phyloP scores from a whole-genome alignment of 305 asterid genomes.

The Solanum hybrid region DNA sequence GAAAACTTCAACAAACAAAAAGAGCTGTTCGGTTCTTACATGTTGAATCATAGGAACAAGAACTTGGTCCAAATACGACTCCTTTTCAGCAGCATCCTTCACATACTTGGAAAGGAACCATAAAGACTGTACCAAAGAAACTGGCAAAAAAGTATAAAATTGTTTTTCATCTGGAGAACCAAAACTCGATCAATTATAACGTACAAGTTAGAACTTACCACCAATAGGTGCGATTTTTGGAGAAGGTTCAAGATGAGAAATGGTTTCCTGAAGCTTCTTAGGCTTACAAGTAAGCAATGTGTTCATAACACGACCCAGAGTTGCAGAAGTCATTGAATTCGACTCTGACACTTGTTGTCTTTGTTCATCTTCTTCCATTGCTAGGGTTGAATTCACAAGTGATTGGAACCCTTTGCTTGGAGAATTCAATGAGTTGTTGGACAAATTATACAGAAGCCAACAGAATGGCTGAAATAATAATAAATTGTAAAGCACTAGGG shows the following conservation, averaged over 20 bases:
- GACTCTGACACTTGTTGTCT: constrained; percentile 8
- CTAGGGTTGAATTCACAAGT: not conserved
- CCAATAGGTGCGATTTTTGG: constrained; percentile 37
- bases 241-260: constrained; percentile 48
- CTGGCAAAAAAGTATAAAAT: constrained; percentile 12
- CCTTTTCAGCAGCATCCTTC: constrained; percentile 46
- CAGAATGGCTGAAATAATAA: not conserved
- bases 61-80: constrained; percentile 59
- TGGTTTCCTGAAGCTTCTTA: constrained; percentile 59
- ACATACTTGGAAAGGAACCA: constrained; percentile 84
- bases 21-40: constrained; percentile 20
- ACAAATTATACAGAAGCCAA: not conserved
- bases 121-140: constrained; percentile 71
- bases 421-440: not conserved
- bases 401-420: not conserved
- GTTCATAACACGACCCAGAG: constrained; percentile 59
- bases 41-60: constrained; percentile 86
- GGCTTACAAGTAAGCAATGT: constrained; percentile 58
- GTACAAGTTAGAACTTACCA: constrained; percentile 21
- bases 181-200: not conserved
- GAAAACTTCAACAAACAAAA: not conserved
- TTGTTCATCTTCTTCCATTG: constrained; percentile 32
- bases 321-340: constrained; percentile 36
- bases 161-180: not conserved
- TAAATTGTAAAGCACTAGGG: not conserved